phyloP scores from a whole-genome alignment of 1,284 basidiomycete genomes.

The Malassezia sympodialis region DNA sequence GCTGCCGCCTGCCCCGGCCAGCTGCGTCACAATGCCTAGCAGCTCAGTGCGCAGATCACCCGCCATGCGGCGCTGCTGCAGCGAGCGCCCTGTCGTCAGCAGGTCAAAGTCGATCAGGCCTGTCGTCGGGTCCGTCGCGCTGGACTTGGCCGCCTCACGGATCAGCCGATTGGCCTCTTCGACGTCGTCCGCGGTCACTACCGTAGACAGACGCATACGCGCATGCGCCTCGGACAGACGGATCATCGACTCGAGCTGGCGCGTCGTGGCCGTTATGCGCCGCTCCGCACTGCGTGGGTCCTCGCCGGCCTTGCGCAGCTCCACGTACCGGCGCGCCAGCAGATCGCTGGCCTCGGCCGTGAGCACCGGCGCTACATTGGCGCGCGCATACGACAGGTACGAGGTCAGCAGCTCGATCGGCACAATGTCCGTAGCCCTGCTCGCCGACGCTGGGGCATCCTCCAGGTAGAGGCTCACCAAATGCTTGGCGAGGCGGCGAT shows the following conservation, averaged over 20 bases:
- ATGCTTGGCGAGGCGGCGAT: constrained; percentile 83
- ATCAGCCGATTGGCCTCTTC: constrained; percentile 83
- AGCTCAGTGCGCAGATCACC: constrained; percentile 41
- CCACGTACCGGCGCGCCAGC: constrained; percentile 79
- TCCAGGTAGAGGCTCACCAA: constrained; percentile 87
- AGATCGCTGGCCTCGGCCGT: constrained; percentile 74
- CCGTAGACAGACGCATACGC: constrained; percentile 77
- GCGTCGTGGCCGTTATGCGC: constrained; percentile 92
- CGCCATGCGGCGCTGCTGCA: constrained; percentile 58
- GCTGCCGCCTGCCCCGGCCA: constrained; percentile 24
- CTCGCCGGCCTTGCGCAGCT: constrained; percentile 76
- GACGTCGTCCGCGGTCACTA: constrained; percentile 78
- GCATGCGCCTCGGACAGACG: constrained; percentile 94
- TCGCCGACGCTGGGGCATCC: constrained; percentile 63
- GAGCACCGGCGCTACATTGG: constrained; percentile 78
- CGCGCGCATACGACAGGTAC: constrained; percentile 85
- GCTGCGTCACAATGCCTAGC: constrained; percentile 31
- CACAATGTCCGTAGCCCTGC: constrained; percentile 60
- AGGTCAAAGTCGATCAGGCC: constrained; percentile 93
- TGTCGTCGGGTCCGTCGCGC: constrained; percentile 67
- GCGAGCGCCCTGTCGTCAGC: constrained; percentile 82
- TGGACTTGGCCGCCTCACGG: constrained; percentile 83
- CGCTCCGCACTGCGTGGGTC: constrained; percentile 69
- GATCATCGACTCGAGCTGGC: constrained; percentile 94
- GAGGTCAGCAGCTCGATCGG: constrained; percentile 79